Evolutionary conservation across 768 basidiomycete species (phyloP).

Genomic region (Lactarius tabidus): DNA sequence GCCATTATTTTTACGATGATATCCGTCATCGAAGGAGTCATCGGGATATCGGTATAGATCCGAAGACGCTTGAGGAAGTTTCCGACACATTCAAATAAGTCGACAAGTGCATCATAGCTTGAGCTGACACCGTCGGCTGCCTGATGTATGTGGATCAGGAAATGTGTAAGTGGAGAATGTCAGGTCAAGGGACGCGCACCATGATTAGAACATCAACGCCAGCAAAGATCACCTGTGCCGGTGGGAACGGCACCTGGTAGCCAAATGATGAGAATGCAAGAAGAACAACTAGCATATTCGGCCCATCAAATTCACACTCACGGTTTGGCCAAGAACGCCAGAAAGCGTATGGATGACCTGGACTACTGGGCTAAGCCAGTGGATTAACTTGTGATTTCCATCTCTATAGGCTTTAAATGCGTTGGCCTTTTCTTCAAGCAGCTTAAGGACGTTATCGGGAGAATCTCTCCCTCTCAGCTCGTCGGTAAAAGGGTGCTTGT

Average conservation of each 20-base stretch:
- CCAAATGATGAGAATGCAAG: neutral
- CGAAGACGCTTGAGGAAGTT: too few species aligned
- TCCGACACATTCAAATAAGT: too few species aligned
- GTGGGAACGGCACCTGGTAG: neutral
- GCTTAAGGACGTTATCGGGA: neutral
- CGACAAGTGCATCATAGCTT: too few species aligned
- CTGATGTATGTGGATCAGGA: neutral
- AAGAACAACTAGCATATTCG: neutral
- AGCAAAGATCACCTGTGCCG: neutral
- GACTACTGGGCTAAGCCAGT: neutral
- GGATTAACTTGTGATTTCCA: neutral
- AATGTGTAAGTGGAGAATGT: too few species aligned
- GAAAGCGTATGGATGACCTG: neutral
- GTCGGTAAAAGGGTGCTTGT: neutral
- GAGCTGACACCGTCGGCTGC: neutral
- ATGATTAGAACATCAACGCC: neutral
- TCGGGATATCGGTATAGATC: too few species aligned
- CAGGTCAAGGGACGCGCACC: neutral
- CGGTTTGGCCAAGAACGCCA: neutral
- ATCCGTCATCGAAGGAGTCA: too few species aligned
- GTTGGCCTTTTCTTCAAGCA: slow-evolving; percentile 1
- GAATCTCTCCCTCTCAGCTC: neutral
- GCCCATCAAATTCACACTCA: neutral
- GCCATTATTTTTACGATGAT: too few species aligned
- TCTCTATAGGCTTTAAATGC: neutral